Percentiles rank a stretch among this genome's conserved stretches.
Evolutionary conservation across 2,329 filamentous ascomycete genomes (phyloP).

Genomic region (Botrytis paeoniae): DNA sequence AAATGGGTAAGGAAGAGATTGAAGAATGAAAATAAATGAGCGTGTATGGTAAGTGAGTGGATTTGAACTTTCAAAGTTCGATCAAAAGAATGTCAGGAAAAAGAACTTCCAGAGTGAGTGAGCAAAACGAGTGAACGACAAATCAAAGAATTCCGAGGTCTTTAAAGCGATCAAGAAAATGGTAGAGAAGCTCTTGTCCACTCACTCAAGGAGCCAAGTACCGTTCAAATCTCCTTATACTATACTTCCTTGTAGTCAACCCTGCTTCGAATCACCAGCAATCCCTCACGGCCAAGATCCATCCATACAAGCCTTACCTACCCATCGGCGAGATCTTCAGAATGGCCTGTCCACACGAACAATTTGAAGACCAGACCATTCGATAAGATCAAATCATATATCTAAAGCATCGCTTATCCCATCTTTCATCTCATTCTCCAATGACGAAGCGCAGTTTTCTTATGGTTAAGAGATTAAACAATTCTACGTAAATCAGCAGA

Average conservation of each 20-base stretch:
- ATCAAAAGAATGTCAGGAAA: constrained; percentile 6
- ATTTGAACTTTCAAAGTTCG: constrained; percentile 1
- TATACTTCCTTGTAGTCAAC: background rate
- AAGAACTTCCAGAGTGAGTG: background rate
- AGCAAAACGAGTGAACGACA: background rate
- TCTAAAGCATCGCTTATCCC: background rate
- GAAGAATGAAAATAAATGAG: background rate
- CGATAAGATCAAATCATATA: background rate
- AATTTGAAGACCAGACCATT: background rate
- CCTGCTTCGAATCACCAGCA: background rate
- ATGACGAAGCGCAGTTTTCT: background rate
- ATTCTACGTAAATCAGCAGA: background rate
- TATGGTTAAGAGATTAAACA: background rate
- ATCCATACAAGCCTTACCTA: background rate
- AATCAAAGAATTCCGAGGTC: background rate
- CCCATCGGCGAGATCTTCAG: background rate
- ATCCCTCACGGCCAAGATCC: background rate
- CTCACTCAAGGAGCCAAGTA: background rate
- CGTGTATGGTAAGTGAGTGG: background rate
- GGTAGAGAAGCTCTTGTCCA: background rate
- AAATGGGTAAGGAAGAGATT: background rate
- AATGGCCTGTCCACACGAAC: background rate
- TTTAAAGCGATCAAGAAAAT: background rate
- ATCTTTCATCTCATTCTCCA: background rate
- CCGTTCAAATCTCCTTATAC: background rate